These are phyloP conservation scores for Sugiyamaella lignohabitans DNA, from an alignment of 805 yeast species.

Conservation along the genomic window DNA sequence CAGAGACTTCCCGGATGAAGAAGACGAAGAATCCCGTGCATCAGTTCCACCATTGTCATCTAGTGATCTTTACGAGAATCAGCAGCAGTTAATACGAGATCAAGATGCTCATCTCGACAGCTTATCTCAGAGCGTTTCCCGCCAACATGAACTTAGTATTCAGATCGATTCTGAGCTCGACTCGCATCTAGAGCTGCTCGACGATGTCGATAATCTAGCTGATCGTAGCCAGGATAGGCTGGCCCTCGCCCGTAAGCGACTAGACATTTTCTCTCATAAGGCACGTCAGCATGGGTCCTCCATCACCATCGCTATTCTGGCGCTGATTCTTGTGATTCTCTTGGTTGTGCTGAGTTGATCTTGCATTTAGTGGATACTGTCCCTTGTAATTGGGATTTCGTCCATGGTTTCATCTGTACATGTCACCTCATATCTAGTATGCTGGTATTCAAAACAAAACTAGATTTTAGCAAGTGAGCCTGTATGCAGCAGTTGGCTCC, in stretches of 20 bases:
- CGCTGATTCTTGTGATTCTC: constrained; percentile 31
- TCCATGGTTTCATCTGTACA: too few species aligned
- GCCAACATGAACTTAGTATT: constrained; percentile 35
- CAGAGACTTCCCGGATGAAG: constrained; percentile 23
- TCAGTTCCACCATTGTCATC: too few species aligned
- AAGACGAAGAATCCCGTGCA: constrained; percentile 4
- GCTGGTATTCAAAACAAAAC: too few species aligned
- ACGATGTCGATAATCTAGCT: constrained; percentile 34
- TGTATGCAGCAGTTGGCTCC: too few species aligned
- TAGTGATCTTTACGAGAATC: constrained; percentile 22
- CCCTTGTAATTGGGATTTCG: too few species aligned
- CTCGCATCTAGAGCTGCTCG: constrained; percentile 32
- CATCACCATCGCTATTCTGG: constrained; percentile 30
- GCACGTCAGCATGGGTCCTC: constrained; percentile 35
- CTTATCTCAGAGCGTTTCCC: constrained; percentile 31
- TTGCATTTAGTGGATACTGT: too few species aligned
- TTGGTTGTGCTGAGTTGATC: constrained; percentile 28
- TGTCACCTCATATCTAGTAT: too few species aligned
- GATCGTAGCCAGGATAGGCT: constrained; percentile 32
- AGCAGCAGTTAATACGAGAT: constrained; percentile 29
- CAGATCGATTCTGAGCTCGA: constrained; percentile 36
- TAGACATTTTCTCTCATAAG: constrained; percentile 32
- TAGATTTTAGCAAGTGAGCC: too few species aligned
- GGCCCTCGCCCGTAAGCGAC: constrained; percentile 30
- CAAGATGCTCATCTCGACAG: constrained; percentile 35